Base-by-base conservation (phyloP, 2,329 filamentous ascomycete genomes). In the Diaporthe velutina region DNA sequence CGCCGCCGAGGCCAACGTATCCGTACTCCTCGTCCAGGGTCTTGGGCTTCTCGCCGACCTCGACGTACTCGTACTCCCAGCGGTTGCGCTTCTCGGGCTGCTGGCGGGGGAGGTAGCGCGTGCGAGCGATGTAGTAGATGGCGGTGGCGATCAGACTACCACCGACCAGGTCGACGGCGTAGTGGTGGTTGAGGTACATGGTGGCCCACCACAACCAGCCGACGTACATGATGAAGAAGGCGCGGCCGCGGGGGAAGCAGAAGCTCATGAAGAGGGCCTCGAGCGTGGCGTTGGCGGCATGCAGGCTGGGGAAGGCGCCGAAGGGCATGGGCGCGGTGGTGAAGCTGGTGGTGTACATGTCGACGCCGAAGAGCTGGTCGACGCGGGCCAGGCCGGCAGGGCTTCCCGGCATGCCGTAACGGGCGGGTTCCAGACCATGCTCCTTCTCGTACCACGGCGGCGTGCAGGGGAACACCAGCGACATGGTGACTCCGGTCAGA, bases 171-270 rank as follows among this genome's bases (percentile, higher is more conserved):
- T 98, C 96, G 54, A 98, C 94, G 42, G 96, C 96, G 82, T 98
- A 98, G 86, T 98, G 96, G 85, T 98, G 96, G 80, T 95, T 97
- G 70, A 98, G 90, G 82, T 98, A 98, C 95, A 98, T 98, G 79
- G 96, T 98, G 17, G 96, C 94, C 95, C 96, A 98, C 94, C 95
- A 98, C 80, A 98, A 92, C 96, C 96, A 98, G 82, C 94, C 90
- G 58, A 94, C 93, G 84, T 98, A 98, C 77, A 90, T 88, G 77
- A 96, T 90, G 84, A 97, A 98, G 71, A 97, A 85, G 17, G 93
- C 91, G 78, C 94, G 92, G 78, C 97, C 90, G 76, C 91, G 92
- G 6, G 96, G 96, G 88, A 98, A 98, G 82, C 94, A 92, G 84
- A 97, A 93, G 84, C 93, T 94, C 92, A 98, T 94, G 88, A 98